These are phyloP conservation scores for Lentinula raphanica DNA, from an alignment of 768 basidiomycete genomes.

Conservation along the genomic window DNA sequence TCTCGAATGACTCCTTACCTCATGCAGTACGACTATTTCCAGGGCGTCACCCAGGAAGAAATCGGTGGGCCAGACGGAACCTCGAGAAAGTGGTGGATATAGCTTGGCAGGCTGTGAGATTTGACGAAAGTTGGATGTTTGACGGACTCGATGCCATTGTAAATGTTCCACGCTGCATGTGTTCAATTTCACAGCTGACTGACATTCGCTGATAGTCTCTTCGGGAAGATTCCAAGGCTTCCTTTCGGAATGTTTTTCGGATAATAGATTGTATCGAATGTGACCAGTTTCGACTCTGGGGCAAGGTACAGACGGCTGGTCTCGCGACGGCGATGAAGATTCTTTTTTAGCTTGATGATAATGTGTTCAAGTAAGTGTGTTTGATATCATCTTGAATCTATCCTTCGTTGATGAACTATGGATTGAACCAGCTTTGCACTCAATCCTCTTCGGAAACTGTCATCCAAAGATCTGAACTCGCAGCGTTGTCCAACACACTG, in stretches of 20 bases:
- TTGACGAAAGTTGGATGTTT: conserved; percentile 66
- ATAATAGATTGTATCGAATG: conserved; percentile 99
- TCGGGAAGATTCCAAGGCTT: conserved; percentile 96
- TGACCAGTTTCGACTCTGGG: conserved; percentile 97
- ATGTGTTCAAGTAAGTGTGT: conserved; percentile 70
- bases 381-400: too few relatives aligned
- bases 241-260: conserved; percentile 91
- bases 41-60: conserved; percentile 33
- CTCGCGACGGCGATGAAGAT: conserved; percentile 94
- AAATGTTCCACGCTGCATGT: conserved; percentile 24
- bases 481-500: conserved; percentile 90
- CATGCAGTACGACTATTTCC: conserved; percentile 57
- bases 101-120: conserved; percentile 49
- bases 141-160: conserved; percentile 70
- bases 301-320: conserved; percentile 95
- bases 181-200: conserved; percentile 1
- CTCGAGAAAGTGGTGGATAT: conserved; percentile 42
- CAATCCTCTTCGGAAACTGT: conserved; percentile 42
- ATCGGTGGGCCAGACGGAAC: conserved; percentile 35
- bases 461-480: conserved; percentile 83
- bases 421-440: conserved; percentile 67
- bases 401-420: too few relatives aligned
- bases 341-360: conserved; percentile 91
- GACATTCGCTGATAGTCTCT: conserved; percentile 42
- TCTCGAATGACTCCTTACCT: conserved; percentile 62